Conservation (phyloP, 108 stramenopile species). For the Skeletonema grethae region DNA sequence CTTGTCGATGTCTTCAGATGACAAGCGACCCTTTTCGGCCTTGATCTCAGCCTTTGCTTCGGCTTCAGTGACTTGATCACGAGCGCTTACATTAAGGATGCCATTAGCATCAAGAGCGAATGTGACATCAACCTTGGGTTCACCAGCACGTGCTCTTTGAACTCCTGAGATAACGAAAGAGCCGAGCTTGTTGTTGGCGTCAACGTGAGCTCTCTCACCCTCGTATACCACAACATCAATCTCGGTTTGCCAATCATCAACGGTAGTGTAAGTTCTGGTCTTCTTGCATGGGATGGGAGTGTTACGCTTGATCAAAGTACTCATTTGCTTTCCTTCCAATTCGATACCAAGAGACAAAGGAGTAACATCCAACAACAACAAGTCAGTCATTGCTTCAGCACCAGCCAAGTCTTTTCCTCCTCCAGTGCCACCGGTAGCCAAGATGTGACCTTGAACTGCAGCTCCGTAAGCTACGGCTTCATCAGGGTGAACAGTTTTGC, state of each 20-base stretch:
- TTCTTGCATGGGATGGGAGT: slow-evolving; percentile 76
- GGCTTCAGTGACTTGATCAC: slow-evolving; percentile 89
- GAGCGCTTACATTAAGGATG: slow-evolving; percentile 86
- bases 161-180: slow-evolving; percentile 81
- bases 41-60: slow-evolving; percentile 88
- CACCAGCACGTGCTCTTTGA: slow-evolving; percentile 77
- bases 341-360: slow-evolving; percentile 89
- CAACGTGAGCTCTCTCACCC: slow-evolving; percentile 79
- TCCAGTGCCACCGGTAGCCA: slow-evolving; percentile 61
- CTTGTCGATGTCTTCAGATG: slow-evolving; percentile 85
- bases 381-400: slow-evolving; percentile 60
- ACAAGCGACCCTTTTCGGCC: slow-evolving; percentile 86
- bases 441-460: slow-evolving; percentile 78
- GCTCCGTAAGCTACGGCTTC: slow-evolving; percentile 78
- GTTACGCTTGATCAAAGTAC: slow-evolving; percentile 73
- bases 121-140: slow-evolving; percentile 82
- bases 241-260: slow-evolving; percentile 78
- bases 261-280: slow-evolving; percentile 74
- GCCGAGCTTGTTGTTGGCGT: slow-evolving; percentile 88
- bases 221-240: slow-evolving; percentile 88
- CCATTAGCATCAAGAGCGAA: slow-evolving; percentile 90
- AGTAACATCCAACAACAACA: slow-evolving; percentile 88
- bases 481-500: slow-evolving; percentile 77
- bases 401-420: slow-evolving; percentile 64
- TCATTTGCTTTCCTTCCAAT: slow-evolving; percentile 70